These are phyloP conservation scores for Aphanomyces cochlioides DNA, from an alignment of 352 stramenopile genomes.

Conservation along the genomic window DNA sequence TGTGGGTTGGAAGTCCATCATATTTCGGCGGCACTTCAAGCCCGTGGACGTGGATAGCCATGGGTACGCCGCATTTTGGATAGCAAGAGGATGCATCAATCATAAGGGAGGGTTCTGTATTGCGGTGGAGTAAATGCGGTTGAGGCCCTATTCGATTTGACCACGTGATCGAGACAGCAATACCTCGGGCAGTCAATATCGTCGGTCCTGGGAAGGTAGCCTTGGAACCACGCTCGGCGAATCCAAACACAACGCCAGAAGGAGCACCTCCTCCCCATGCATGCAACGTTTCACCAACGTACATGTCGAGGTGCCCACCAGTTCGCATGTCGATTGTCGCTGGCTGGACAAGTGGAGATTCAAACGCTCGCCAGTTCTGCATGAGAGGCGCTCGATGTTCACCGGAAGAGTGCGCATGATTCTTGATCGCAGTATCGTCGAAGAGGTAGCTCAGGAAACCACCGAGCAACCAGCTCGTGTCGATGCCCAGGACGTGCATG, in stretches of 20 bases:
- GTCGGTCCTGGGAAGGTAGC: conserved; percentile 47
- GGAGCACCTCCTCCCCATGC: conserved; percentile 45
- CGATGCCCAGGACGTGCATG: background rate
- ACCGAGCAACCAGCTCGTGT: background rate
- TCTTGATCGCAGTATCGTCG: background rate
- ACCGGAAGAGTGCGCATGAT: background rate
- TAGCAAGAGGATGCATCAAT: conserved; percentile 55
- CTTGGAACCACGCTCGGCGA: conserved; percentile 27
- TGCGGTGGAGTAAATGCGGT: conserved; percentile 55
- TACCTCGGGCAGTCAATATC: conserved; percentile 43
- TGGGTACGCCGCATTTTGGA: conserved; percentile 60
- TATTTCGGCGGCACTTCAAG: conserved; percentile 61
- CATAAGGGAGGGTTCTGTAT: conserved; percentile 45
- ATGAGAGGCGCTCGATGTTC: conserved; percentile 31
- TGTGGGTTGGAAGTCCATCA: conserved; percentile 52
- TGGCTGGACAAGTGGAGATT: conserved; percentile 37
- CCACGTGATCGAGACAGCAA: conserved; percentile 49
- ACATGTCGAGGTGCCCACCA: conserved; percentile 40
- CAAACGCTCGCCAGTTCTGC: conserved; percentile 41
- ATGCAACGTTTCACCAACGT: conserved; percentile 44
- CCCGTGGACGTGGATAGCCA: conserved; percentile 58
- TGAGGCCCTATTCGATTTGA: conserved; percentile 45
- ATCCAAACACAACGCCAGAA: conserved; percentile 46
- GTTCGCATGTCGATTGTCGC: conserved; percentile 44
- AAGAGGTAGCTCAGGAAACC: conserved; percentile 7